Conservation (phyloP, 352 stramenopile species). For the Globisporangium lucens region DNA sequence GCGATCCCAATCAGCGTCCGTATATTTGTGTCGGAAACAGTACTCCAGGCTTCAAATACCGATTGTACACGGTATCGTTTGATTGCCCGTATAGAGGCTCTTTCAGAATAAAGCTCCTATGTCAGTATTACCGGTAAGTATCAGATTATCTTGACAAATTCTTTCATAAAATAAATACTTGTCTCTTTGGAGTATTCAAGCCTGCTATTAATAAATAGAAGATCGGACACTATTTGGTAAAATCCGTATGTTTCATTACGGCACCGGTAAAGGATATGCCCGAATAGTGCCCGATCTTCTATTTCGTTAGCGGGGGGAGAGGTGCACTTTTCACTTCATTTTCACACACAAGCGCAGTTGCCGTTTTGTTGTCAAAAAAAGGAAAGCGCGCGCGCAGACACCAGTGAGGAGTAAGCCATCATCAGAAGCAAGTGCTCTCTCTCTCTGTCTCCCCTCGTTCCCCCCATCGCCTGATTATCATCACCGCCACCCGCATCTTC, state of each 20-base stretch:
- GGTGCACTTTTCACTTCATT: neutral
- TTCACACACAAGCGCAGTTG: neutral
- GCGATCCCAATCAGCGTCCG: neutral
- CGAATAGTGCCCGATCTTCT: no score
- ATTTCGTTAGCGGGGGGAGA: constrained; percentile 1
- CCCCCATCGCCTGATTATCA: neutral
- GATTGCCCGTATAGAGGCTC: neutral
- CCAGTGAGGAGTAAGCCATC: neutral
- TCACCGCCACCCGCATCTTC: neutral
- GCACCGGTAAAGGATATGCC: neutral
- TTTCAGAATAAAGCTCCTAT: no score
- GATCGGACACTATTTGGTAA: no score
- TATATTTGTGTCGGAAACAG: neutral
- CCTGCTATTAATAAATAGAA: no score
- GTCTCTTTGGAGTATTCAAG: no score
- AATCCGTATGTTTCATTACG: neutral
- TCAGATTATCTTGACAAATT: no score
- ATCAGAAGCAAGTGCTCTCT: neutral
- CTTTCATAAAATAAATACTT: no score
- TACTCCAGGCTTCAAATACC: neutral
- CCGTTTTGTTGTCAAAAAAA: constrained; percentile 2
- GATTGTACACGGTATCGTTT: neutral
- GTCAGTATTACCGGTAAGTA: no score
- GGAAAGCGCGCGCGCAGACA: neutral
- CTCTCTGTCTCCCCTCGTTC: neutral